Conservation (phyloP, 306 rosid species). For the Erythrophleum fordii region DNA sequence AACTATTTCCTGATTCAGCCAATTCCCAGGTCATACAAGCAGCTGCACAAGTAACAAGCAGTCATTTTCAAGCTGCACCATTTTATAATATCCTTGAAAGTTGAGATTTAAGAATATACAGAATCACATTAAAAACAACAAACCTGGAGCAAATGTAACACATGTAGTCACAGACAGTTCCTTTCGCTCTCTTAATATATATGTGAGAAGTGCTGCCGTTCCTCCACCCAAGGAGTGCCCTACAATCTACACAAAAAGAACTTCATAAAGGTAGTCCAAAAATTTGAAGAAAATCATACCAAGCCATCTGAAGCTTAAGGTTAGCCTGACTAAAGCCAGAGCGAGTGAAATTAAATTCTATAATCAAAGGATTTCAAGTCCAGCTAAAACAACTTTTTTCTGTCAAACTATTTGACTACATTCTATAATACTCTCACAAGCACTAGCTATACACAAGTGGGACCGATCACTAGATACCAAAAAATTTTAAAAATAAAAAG, state of each 20-base stretch:
- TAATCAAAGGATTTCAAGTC: conserved; percentile 26
- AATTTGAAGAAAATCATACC: conserved; percentile 1
- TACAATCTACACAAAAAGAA: conserved; percentile 60
- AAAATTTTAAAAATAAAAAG: not conserved
- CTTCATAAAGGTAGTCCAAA: not conserved
- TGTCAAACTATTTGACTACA: not conserved
- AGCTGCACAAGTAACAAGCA: conserved; percentile 63
- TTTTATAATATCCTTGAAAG: conserved; percentile 5
- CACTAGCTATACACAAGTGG: not conserved
- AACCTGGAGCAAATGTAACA: conserved; percentile 97
- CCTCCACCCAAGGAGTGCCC: conserved; percentile 99
- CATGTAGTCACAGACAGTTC: conserved; percentile 75
- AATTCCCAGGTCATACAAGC: conserved; percentile 99
- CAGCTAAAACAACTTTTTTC: not conserved
- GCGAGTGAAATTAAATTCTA: not conserved
- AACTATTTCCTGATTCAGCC: conserved; percentile 83
- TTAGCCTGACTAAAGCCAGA: conserved; percentile 23
- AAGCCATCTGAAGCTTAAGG: conserved; percentile 33
- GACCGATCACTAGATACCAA: conserved; percentile 1
- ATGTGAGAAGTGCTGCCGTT: conserved; percentile 93
- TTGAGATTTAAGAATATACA: not conserved
- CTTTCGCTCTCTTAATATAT: conserved; percentile 83
- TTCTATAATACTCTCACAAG: conserved; percentile 5
- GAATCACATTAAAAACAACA: conserved; percentile 18
- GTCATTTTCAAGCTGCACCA: conserved; percentile 26